phyloP scores from a whole-genome alignment of 345 rosid genomes.

The Mallotus nudiflorus region DNA sequence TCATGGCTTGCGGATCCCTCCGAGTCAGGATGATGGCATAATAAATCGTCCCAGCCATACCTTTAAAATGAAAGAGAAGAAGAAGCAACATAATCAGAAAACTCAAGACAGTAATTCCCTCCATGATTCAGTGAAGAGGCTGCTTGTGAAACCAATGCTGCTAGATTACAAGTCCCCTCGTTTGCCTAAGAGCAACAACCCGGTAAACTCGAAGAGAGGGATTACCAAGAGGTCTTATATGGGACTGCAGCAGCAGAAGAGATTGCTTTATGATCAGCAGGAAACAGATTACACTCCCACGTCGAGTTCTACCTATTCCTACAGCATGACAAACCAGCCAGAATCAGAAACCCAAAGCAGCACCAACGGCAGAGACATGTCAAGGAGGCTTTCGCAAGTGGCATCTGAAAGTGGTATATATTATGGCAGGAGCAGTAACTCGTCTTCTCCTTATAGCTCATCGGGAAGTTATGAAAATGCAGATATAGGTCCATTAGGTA shows the following conservation, averaged over 20 bases:
- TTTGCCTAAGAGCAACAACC: neutral
- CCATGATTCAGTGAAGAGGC: neutral
- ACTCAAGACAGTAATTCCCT: neutral
- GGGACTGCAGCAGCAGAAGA: neutral
- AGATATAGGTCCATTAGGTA: neutral
- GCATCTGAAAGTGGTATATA: neutral
- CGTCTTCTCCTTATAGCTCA: neutral
- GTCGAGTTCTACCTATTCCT: slow-evolving; percentile 4
- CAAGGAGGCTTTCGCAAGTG: neutral
- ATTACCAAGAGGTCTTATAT: neutral
- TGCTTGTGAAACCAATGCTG: slow-evolving; percentile 4
- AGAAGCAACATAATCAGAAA: neutral
- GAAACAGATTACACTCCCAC: neutral
- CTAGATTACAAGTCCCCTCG: slow-evolving; percentile 8
- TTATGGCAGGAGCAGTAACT: neutral
- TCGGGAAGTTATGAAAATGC: neutral
- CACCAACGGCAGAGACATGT: neutral
- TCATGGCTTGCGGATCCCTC: slow-evolving; percentile 10
- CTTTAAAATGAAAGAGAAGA: neutral
- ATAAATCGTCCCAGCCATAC: neutral
- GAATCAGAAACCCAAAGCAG: neutral
- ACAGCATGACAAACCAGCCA: neutral
- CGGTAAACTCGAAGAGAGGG: neutral
- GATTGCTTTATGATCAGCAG: neutral
- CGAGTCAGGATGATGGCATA: neutral